Base-by-base conservation (phyloP, 768 basidiomycete species). In the Termitomyces titanicus region DNA sequence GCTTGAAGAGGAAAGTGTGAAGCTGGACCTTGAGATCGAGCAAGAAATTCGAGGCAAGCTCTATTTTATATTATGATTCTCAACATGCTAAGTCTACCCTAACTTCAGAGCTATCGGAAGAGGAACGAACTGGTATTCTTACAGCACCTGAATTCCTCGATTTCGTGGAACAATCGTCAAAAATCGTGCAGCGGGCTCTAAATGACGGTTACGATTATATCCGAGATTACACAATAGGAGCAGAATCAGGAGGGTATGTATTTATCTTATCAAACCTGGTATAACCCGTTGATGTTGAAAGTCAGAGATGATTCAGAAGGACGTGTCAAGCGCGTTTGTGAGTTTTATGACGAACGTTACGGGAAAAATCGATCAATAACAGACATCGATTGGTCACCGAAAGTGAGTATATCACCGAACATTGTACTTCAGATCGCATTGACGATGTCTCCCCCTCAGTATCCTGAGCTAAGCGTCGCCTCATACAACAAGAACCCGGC, bases 401-500 rank as follows among this genome's bases (percentile, higher is more conserved):
- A 98, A 78, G 96, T 92, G 58, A 51, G 72, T 9, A 31, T 37
- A 33, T 6, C 54, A 17, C 10, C 15, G 7, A 18, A 17, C 5
- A 25, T 43, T 39, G 13, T 31, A 18, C 38, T 37, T 22, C 27
- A 17, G 12, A 47, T 45, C 48, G n/a, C n/a, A n/a, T n/a, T 56
- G 18, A 59, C 42, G 38, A 15, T 39, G 38, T 51, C 27, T 33
- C 11, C 15, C n/a, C 15, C n/a, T 13, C 56, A 98, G 96, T 98
- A 92, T 64, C 96, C 94, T 7, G 97, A 99, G 71, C 82, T 99
- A 24, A 91, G 88, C 55, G 92, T 92, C 18, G 94, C 97, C 0
- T 90, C 97, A 3, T 99, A 99, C 67, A 99, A 98, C 77, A 98
- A 97, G 77, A 98, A 98, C 63, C 87, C 93, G 6, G 86, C 89